Percentiles rank a stretch among this genome's conserved stretches.
phyloP scores from a whole-genome alignment of 202 grass and related monocot species.

The Miscanthus sacchariflorus region DNA sequence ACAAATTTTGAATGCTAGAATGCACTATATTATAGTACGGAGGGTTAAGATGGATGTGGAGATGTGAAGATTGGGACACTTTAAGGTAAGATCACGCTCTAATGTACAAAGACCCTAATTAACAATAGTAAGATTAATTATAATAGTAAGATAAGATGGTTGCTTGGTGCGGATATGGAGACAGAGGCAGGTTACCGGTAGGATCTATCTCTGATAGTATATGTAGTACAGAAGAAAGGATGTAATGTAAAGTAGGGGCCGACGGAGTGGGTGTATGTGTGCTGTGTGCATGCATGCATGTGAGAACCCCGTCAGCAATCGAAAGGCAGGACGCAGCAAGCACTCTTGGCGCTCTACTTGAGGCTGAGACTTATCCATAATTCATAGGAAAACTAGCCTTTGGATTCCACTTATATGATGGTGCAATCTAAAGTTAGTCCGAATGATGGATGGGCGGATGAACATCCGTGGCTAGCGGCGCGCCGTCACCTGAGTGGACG shows the following conservation, averaged over 20 bases:
- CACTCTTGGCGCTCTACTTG: slow-evolving; percentile 4
- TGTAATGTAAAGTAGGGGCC: neutral
- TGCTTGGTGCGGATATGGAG: too few relatives aligned
- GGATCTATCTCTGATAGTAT: neutral
- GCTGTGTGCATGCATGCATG: slow-evolving; percentile 27
- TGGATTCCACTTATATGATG: neutral
- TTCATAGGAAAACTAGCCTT: neutral
- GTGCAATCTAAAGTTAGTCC: neutral
- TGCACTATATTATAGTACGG: too few relatives aligned
- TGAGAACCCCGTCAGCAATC: slow-evolving; percentile 31
- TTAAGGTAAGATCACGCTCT: neutral
- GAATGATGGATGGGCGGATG: too few relatives aligned
- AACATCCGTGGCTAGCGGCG: too few relatives aligned
- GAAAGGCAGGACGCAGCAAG: slow-evolving; percentile 34
- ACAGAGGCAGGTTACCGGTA: too few relatives aligned
- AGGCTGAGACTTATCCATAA: slow-evolving; percentile 32
- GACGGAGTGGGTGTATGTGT: neutral
- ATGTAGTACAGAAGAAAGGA: too few relatives aligned
- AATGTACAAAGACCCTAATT: neutral
- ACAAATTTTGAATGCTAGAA: too few relatives aligned
- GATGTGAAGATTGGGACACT: neutral
- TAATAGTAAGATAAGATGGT: too few relatives aligned
- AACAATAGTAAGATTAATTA: neutral
- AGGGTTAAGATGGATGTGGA: too few relatives aligned
- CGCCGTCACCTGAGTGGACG: too few relatives aligned